These are phyloP conservation scores for Phanerodontia chrysosporium DNA, from an alignment of 768 basidiomycete genomes.

Conservation along the genomic window DNA sequence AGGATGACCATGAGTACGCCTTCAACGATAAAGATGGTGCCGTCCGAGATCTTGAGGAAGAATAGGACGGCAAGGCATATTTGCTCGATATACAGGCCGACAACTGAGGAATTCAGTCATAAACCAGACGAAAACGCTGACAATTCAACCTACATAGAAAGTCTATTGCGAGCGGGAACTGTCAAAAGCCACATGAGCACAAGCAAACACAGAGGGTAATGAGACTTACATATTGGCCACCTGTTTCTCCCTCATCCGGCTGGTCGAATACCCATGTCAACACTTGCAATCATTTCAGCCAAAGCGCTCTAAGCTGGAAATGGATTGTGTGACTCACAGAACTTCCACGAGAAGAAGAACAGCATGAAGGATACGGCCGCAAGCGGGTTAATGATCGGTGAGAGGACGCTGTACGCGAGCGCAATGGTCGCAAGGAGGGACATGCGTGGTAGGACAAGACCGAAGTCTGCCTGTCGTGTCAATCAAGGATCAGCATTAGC, in stretches of 20 bases:
- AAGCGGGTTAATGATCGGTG: conserved; percentile 63
- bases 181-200: background rate
- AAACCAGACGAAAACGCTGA: background rate
- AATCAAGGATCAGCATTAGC: background rate
- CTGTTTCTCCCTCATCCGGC: conserved; percentile 45
- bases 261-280: conserved; percentile 52
- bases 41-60: conserved; percentile 49
- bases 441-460: conserved; percentile 43
- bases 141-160: conserved; percentile 39
- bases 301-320: no score
- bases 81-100: conserved; percentile 71
- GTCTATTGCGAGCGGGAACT: conserved; percentile 38
- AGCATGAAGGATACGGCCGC: conserved; percentile 56
- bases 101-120: conserved; percentile 32
- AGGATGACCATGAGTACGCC: conserved; percentile 57
- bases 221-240: conserved; percentile 20
- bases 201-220: conserved; percentile 21
- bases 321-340: conserved; percentile 38
- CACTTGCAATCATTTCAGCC: conserved; percentile 27
- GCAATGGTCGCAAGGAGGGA: conserved; percentile 50
- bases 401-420: conserved; percentile 58
- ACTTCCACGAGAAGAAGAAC: conserved; percentile 60
- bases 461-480: conserved; percentile 42
- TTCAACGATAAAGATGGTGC: conserved; percentile 36
- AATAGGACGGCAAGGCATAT: conserved; percentile 62